Percentiles rank a stretch among this genome's conserved stretches.
phyloP scores from a whole-genome alignment of 306 rosid species.

The Dryas alaskensis region DNA sequence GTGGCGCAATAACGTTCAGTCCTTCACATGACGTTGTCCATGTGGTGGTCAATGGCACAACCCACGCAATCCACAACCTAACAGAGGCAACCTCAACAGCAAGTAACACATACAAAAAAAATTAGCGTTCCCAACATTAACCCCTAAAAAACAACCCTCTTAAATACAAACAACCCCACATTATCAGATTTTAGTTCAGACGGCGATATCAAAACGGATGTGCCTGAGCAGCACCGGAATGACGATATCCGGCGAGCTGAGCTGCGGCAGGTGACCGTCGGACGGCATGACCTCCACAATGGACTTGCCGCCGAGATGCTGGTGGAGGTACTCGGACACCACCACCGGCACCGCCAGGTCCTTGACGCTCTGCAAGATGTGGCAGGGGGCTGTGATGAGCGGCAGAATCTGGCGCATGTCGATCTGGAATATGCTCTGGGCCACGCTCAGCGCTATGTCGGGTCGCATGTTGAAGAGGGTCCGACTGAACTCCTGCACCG shows the following conservation, averaged over 20 bases:
- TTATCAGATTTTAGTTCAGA: background rate
- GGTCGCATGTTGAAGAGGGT: constrained; percentile 91
- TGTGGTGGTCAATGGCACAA: no score
- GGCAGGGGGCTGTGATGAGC: constrained; percentile 61
- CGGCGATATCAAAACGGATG: constrained; percentile 53
- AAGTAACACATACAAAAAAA: no score
- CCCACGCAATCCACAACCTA: no score
- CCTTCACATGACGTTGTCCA: no score
- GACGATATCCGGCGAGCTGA: constrained; percentile 79
- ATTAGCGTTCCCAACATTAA: no score
- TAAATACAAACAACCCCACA: background rate
- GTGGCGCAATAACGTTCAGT: no score
- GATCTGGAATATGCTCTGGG: constrained; percentile 60
- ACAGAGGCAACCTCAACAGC: no score
- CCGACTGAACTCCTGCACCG: constrained; percentile 82
- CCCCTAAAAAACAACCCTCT: no score
- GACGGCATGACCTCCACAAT: constrained; percentile 74
- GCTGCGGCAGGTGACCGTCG: constrained; percentile 80
- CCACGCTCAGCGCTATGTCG: constrained; percentile 68
- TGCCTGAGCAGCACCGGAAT: constrained; percentile 68
- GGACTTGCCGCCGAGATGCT: constrained; percentile 54
- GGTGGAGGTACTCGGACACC: constrained; percentile 67
- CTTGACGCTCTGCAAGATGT: constrained; percentile 64
- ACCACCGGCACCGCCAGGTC: constrained; percentile 84
- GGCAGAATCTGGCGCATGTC: constrained; percentile 59